Evolutionary conservation across 805 yeast species (phyloP).

Genomic region (Candida pseudofarinosa): DNA sequence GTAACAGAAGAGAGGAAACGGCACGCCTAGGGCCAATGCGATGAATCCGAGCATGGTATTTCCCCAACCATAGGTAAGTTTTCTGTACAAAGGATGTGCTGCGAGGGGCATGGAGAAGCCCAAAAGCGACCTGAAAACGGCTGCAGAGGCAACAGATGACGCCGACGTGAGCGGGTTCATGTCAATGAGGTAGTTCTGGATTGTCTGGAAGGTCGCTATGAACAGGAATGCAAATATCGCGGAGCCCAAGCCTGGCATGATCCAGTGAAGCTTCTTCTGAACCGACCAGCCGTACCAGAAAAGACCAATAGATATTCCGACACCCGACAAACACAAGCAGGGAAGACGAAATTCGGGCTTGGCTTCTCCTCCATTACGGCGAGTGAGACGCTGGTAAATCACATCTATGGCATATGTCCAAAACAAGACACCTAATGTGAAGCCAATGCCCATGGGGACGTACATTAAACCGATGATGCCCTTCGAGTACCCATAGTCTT

Average conservation of each 20-base stretch:
- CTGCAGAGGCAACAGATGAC: conserved; percentile 38
- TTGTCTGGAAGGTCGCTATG: conserved; percentile 34
- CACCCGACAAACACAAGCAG: conserved; percentile 28
- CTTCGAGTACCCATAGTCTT: conserved; percentile 29
- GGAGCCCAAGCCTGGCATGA: conserved; percentile 34
- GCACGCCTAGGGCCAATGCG: conserved; percentile 31
- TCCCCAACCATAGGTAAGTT: conserved; percentile 37
- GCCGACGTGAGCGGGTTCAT: conserved; percentile 37
- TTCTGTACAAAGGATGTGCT: conserved; percentile 32
- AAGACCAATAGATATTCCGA: conserved; percentile 33
- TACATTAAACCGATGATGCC: conserved; percentile 35
- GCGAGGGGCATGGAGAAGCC: conserved; percentile 38
- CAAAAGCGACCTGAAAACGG: conserved; percentile 35
- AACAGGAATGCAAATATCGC: conserved; percentile 35
- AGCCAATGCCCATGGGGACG: conserved; percentile 37
- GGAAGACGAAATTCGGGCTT: conserved; percentile 39
- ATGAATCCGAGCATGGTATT: conserved; percentile 36
- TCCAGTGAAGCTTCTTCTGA: conserved; percentile 32
- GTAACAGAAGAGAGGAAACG: conserved; percentile 35
- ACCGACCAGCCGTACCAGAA: conserved; percentile 42
- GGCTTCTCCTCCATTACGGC: conserved; percentile 25
- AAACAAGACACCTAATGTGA: conserved; percentile 24
- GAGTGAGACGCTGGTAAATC: conserved; percentile 21
- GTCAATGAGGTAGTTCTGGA: conserved; percentile 36
- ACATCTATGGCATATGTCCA: conserved; percentile 27